Percentiles rank a stretch among this genome's conserved stretches.
phyloP scores from a whole-genome alignment of 2,329 filamentous ascomycete species.

The Metarhizium anisopliae region DNA sequence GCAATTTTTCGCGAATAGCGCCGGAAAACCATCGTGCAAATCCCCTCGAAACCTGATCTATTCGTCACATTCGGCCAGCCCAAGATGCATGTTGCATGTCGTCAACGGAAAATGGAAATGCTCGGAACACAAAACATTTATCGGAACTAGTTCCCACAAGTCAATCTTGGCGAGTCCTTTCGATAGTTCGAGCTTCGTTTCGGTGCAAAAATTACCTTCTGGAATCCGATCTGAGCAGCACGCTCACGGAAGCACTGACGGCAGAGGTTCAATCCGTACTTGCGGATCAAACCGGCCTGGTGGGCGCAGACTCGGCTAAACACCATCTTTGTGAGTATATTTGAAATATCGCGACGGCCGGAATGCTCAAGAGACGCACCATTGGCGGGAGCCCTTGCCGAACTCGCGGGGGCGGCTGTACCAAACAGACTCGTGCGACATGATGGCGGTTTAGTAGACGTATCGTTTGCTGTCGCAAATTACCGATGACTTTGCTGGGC shows the following conservation, averaged over 20 bases:
- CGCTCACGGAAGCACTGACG: slow-evolving; percentile 74
- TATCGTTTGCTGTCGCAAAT: background rate
- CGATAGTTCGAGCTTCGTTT: background rate
- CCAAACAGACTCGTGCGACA: slow-evolving; percentile 90
- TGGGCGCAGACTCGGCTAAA: slow-evolving; percentile 69
- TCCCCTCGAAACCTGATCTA: background rate
- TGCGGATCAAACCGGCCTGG: slow-evolving; percentile 98
- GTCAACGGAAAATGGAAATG: background rate
- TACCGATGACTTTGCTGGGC: background rate
- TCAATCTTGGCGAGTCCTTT: background rate
- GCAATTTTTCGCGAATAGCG: background rate
- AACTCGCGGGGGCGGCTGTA: slow-evolving; percentile 95
- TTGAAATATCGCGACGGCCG: background rate
- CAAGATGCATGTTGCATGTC: background rate
- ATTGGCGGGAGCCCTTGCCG: slow-evolving; percentile 90
- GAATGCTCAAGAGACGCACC: slow-evolving; percentile 49
- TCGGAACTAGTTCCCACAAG: background rate
- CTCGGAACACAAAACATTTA: background rate
- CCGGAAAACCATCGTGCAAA: background rate
- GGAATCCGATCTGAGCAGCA: slow-evolving; percentile 63
- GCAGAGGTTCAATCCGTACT: slow-evolving; percentile 93
- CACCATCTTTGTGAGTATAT: slow-evolving; percentile 4
- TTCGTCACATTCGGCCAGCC: background rate
- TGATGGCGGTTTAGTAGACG: slow-evolving; percentile 32
- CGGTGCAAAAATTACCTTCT: slow-evolving; percentile 46